Evolutionary conservation across 192 early-diverging fungal species (phyloP).

Genomic region (Phycomyces blakesleeanus): DNA sequence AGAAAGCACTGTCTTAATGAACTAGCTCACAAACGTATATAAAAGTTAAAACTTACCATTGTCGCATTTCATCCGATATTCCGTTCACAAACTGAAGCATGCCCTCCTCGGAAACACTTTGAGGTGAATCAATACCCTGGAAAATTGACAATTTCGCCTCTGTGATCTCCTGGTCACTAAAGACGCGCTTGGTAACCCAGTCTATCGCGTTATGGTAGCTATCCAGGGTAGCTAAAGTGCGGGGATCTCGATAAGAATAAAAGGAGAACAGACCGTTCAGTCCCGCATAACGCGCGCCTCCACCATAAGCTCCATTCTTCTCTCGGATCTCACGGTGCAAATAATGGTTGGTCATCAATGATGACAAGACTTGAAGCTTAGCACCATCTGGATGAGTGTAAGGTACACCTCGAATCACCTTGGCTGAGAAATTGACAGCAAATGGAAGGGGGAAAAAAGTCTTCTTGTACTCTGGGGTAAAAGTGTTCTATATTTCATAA

Average conservation of each 20-base stretch:
- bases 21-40: neutral
- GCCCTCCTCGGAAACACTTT: slow-evolving; percentile 82
- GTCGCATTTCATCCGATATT: slow-evolving; percentile 82
- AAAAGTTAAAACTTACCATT: slow-evolving; percentile 47
- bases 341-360: slow-evolving; percentile 79
- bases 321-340: slow-evolving; percentile 97
- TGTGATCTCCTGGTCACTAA: slow-evolving; percentile 65
- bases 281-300: slow-evolving; percentile 73
- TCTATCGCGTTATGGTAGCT: slow-evolving; percentile 61
- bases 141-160: slow-evolving; percentile 93
- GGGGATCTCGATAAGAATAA: slow-evolving; percentile 93
- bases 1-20: neutral
- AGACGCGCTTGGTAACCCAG: slow-evolving; percentile 59
- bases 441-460: slow-evolving; percentile 83
- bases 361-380: slow-evolving; percentile 73
- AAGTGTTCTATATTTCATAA: slow-evolving; percentile 31
- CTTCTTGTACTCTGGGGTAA: slow-evolving; percentile 49
- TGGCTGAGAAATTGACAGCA: slow-evolving; percentile 80
- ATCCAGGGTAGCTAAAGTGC: slow-evolving; percentile 64
- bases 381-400: slow-evolving; percentile 81
- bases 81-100: slow-evolving; percentile 74
- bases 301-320: slow-evolving; percentile 95
- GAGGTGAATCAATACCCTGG: slow-evolving; percentile 77
- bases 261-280: slow-evolving; percentile 79
- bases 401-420: slow-evolving; percentile 73